Evolutionary conservation across 495 filamentous ascomycete genomes (phyloP), one percentile per base, ranked within the genome.

Genomic region (Lophiotrema nucula): DNA sequence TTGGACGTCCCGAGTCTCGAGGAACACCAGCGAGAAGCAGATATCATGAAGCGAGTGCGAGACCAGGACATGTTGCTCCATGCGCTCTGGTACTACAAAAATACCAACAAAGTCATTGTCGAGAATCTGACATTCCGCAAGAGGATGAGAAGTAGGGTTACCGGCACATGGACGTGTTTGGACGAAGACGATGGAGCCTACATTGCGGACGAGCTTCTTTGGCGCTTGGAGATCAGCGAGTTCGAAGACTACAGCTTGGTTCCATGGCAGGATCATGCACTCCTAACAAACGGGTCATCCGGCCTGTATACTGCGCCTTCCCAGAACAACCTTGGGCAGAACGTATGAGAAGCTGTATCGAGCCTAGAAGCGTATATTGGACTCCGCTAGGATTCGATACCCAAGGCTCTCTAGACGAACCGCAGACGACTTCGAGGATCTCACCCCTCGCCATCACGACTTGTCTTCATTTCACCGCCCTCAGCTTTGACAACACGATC

Each of bases 181-280:
- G 31, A 35, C 31, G 31, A 35, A 35, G 31, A 11, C 23, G 13
- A 13, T 6, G 8, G 31, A 8, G 2, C 42, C 4, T 5, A 23
- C 38, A 5, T 16, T 3, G 2, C 21, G 2, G 25, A 45, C 19
- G 1, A 33, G 2, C 13, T 25, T 21, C 55, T 16, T 44, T 58
- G 55, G 55, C 45, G 38, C 16, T 50, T 58, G 11, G 46, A 58
- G 16, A 6, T 51, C 18, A 58, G 33, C 11, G 6, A 28, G 3
- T 57, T 57, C 24, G 35, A 48, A 21, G 54, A 57, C n/a, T 57
- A 57, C 27, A 2, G 25, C 21, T 49, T 43, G 53, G 49, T 26
- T 43, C 53, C 53, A 21, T 47, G 43, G 25, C 50, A 44, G 24
- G 13, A n/a, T n/a, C 31, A 23, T 41, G 37, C n/a, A 16, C 37